These are phyloP conservation scores for Gaillardinia entomophila DNA, from an alignment of 805 yeast genomes.

Conservation along the genomic window DNA sequence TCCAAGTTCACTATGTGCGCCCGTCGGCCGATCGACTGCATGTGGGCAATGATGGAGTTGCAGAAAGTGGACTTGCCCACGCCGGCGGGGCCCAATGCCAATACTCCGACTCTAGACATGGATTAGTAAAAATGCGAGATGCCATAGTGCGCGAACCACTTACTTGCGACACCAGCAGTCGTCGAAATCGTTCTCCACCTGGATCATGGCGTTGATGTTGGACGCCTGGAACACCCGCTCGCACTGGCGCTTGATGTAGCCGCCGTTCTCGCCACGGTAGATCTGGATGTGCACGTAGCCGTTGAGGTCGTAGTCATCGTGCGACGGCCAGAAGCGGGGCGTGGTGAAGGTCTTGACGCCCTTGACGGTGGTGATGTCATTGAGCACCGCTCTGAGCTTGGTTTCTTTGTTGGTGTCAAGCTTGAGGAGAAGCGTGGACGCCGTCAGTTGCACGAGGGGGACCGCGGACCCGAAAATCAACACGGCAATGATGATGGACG, in stretches of 20 bases:
- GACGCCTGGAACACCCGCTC: slow-evolving; percentile 46
- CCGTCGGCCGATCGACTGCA: slow-evolving; percentile 85
- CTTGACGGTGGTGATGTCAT: slow-evolving; percentile 61
- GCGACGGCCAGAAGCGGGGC: slow-evolving; percentile 86
- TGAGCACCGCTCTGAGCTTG: slow-evolving; percentile 55
- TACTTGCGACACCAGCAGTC: slow-evolving; percentile 59
- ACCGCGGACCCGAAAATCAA: slow-evolving; percentile 76
- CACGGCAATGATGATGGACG: slow-evolving; percentile 80
- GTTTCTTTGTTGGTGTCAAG: slow-evolving; percentile 57
- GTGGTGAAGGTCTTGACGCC: slow-evolving; percentile 84
- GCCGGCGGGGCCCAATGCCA: slow-evolving; percentile 97
- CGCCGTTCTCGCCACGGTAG: slow-evolving; percentile 58
- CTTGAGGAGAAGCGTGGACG: slow-evolving; percentile 63
- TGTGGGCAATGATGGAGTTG: slow-evolving; percentile 76
- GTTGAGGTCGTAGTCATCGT: slow-evolving; percentile 13
- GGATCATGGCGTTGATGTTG: slow-evolving; percentile 54
- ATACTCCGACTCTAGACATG: slow-evolving; percentile 93
- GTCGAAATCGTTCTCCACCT: slow-evolving; percentile 60
- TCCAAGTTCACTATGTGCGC: slow-evolving; percentile 94
- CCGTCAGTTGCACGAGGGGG: slow-evolving; percentile 79
- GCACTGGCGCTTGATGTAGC: slow-evolving; percentile 54
- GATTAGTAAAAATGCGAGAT: neutral
- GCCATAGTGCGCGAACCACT: neutral
- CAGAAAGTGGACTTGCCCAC: slow-evolving; percentile 94
- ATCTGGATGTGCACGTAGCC: slow-evolving; percentile 85